These are phyloP conservation scores for Onygena corvina DNA, from an alignment of 2,329 filamentous ascomycete species.

Conservation along the genomic window DNA sequence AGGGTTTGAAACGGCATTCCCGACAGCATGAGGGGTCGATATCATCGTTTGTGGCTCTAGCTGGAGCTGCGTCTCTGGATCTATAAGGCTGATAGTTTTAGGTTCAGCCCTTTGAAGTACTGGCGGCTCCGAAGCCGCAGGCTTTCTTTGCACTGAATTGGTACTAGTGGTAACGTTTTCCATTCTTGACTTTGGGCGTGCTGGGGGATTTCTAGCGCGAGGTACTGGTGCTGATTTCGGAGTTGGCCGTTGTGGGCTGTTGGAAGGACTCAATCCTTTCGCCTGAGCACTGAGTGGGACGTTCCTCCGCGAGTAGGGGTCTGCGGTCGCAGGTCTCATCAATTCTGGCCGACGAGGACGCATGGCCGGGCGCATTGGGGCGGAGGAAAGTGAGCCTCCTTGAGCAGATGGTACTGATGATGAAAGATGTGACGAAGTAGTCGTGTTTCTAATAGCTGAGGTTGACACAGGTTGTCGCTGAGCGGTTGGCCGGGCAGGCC, in stretches of 20 bases:
- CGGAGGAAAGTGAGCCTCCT: conserved; percentile 40
- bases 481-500: conserved; percentile 28
- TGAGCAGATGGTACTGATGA: conserved; percentile 18
- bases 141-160: conserved; percentile 25
- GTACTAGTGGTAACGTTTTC: conserved; percentile 23
- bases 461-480: conserved; percentile 25
- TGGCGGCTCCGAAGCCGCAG: conserved; percentile 25
- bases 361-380: conserved; percentile 42
- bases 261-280: conserved; percentile 22
- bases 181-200: conserved; percentile 25
- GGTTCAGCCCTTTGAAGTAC: conserved; percentile 14
- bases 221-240: conserved; percentile 22
- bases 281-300: conserved; percentile 15
- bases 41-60: not conserved
- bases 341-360: conserved; percentile 29
- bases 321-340: conserved; percentile 42
- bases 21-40: not conserved
- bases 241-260: conserved; percentile 17
- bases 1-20: conserved; percentile 3
- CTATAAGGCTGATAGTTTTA: not conserved
- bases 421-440: conserved; percentile 28
- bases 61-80: not conserved
- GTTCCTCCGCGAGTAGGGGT: conserved; percentile 37
- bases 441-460: conserved; percentile 25
- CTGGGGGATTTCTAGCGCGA: conserved; percentile 22